Evolutionary conservation across 1,284 basidiomycete genomes (phyloP).

Genomic region (Ustilago tritici): DNA sequence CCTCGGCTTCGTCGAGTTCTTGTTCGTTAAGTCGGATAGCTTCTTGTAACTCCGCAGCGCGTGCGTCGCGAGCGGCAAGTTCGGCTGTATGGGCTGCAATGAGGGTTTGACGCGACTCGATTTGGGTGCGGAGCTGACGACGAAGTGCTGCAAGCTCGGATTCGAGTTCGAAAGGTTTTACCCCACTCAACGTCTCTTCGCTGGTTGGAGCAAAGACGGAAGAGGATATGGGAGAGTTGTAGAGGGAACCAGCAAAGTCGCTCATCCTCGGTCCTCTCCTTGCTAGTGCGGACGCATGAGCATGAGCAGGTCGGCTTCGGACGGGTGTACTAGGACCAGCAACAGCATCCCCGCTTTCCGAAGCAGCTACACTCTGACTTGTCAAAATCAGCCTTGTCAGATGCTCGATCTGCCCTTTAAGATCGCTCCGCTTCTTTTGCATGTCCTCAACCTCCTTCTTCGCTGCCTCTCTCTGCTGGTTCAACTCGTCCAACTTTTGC

Average conservation of each 20-base stretch:
- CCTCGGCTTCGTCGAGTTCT: constrained; percentile 51
- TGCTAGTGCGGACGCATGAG: constrained; percentile 36
- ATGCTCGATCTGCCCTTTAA: constrained; percentile 64
- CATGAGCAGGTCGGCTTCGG: constrained; percentile 18
- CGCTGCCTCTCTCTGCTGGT: constrained; percentile 47
- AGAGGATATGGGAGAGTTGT: constrained; percentile 21
- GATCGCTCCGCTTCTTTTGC: constrained; percentile 52
- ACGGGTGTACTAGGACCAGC: constrained; percentile 31
- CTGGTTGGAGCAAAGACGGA: background rate
- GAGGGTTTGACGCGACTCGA: constrained; percentile 34
- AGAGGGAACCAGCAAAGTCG: constrained; percentile 30
- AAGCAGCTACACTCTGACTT: constrained; percentile 51
- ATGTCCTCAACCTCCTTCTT: constrained; percentile 57
- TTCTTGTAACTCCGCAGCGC: constrained; percentile 40
- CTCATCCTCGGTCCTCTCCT: constrained; percentile 61
- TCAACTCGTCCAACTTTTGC: constrained; percentile 47
- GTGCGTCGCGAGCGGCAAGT: constrained; percentile 31
- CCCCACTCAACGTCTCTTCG: constrained; percentile 13
- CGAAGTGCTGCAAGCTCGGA: constrained; percentile 55
- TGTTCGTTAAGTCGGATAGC: constrained; percentile 43
- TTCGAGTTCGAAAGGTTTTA: constrained; percentile 58
- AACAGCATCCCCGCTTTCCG: constrained; percentile 13
- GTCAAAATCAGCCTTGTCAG: constrained; percentile 65
- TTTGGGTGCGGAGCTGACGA: constrained; percentile 42
- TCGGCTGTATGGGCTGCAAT: constrained; percentile 30